Percentiles rank a stretch among this genome's conserved stretches.
These are phyloP conservation scores for Euphrasia confusa DNA, from an alignment of 257 asterid species.

Conservation along the genomic window DNA sequence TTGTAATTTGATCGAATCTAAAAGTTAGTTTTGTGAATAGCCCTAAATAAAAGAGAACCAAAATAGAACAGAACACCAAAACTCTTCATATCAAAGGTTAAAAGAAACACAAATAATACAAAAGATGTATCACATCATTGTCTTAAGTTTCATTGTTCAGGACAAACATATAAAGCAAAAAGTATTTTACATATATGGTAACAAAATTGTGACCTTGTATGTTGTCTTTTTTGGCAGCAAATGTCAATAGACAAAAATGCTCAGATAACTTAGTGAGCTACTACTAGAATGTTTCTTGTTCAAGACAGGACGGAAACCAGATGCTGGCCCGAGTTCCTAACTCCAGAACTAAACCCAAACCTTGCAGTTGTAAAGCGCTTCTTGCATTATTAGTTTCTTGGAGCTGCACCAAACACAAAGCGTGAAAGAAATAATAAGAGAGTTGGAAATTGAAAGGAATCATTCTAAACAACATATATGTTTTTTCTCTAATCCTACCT, in stretches of 20 bases:
- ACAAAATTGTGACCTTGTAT: not conserved
- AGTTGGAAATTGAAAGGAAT: not conserved
- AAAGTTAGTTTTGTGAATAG: not conserved
- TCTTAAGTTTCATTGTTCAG: too few species aligned
- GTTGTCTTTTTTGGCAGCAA: not conserved
- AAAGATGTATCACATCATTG: too few species aligned
- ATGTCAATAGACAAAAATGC: not conserved
- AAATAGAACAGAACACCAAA: not conserved
- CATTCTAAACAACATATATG: not conserved
- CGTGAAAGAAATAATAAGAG: not conserved
- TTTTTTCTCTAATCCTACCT: slow-evolving; percentile 39
- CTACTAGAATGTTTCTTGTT: not conserved
- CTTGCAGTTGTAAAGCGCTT: not conserved
- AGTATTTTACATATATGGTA: not conserved
- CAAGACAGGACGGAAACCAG: not conserved
- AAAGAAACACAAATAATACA: not conserved
- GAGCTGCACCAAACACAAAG: slow-evolving; percentile 52
- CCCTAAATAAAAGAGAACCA: not conserved
- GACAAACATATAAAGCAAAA: not conserved
- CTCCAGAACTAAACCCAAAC: not conserved
- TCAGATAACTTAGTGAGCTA: not conserved
- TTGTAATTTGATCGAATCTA: too few species aligned
- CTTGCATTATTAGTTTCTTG: slow-evolving; percentile 41
- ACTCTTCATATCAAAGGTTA: too few species aligned
- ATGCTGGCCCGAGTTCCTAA: too few species aligned